Conservation (phyloP, 2,329 filamentous ascomycete genomes). For the Hypoxylon sp. region DNA sequence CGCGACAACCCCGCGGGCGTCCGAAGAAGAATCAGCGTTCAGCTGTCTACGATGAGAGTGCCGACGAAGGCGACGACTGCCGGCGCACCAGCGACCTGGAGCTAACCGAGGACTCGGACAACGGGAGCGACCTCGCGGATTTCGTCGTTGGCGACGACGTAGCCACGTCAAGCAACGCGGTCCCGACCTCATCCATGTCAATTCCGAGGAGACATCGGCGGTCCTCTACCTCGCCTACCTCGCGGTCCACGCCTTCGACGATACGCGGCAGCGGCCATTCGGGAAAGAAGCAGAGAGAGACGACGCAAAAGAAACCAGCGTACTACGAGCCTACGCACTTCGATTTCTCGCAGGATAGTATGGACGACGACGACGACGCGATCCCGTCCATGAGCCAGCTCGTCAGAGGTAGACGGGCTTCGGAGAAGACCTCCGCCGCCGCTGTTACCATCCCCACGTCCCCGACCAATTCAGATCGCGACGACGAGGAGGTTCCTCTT, state of each 20-base stretch:
- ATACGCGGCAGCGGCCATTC: background rate
- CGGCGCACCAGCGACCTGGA: slow-evolving; percentile 54
- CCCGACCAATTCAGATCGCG: slow-evolving; percentile 15
- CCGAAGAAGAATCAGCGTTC: slow-evolving; percentile 39
- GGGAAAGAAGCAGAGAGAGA: slow-evolving; percentile 13
- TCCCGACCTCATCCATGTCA: slow-evolving; percentile 45
- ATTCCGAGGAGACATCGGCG: slow-evolving; percentile 35
- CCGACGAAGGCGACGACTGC: slow-evolving; percentile 53
- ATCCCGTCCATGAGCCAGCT: slow-evolving; percentile 52
- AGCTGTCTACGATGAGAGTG: slow-evolving; percentile 51
- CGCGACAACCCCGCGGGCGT: slow-evolving; percentile 29
- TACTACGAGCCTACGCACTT: slow-evolving; percentile 45
- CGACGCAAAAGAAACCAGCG: slow-evolving; percentile 27
- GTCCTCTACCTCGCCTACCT: slow-evolving; percentile 47
- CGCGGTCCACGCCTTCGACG: slow-evolving; percentile 41
- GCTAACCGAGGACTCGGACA: slow-evolving; percentile 53
- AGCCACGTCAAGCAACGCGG: slow-evolving; percentile 47
- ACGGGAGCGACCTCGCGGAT: slow-evolving; percentile 50
- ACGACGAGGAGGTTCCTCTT: slow-evolving; percentile 29
- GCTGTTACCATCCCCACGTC: slow-evolving; percentile 3
- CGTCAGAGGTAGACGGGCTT: slow-evolving; percentile 26
- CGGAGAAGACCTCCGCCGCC: slow-evolving; percentile 2
- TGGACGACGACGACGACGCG: slow-evolving; percentile 38
- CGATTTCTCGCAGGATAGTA: slow-evolving; percentile 42
- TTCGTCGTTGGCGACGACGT: slow-evolving; percentile 52